These are phyloP conservation scores for Pharnaceum exiguum DNA, from an alignment of 148 eudicot genomes.

Conservation along the genomic window DNA sequence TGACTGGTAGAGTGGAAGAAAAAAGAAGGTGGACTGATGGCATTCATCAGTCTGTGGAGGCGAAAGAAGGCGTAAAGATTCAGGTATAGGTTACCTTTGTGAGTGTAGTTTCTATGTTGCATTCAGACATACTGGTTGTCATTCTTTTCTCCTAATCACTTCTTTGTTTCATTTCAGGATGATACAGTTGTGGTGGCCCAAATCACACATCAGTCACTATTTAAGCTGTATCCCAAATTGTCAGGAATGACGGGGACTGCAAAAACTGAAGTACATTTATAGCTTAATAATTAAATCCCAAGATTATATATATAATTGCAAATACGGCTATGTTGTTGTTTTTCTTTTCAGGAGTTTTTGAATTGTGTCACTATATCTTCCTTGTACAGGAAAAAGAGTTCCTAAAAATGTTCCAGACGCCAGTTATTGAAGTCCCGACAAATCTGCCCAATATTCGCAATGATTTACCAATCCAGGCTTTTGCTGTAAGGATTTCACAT, in stretches of 20 bases:
- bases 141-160: slow-evolving; percentile 7
- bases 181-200: slow-evolving; percentile 96
- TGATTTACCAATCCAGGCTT: slow-evolving; percentile 88
- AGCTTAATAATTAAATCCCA: too few species aligned
- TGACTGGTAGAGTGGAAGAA: slow-evolving; percentile 99
- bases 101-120: not conserved
- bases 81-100: slow-evolving; percentile 40
- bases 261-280: slow-evolving; percentile 99
- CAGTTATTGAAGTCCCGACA: slow-evolving; percentile 96
- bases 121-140: not conserved
- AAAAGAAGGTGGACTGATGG: slow-evolving; percentile 98
- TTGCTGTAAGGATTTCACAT: slow-evolving; percentile 58
- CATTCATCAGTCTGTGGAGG: slow-evolving; percentile 99
- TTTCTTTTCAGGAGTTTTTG: not conserved
- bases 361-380: slow-evolving; percentile 7
- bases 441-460: slow-evolving; percentile 87
- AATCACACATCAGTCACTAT: slow-evolving; percentile 93
- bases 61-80: slow-evolving; percentile 87
- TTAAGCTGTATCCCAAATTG: slow-evolving; percentile 92
- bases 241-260: slow-evolving; percentile 99
- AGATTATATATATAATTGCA: slow-evolving; percentile 14
- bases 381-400: slow-evolving; percentile 87
- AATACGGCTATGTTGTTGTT: not conserved
- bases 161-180: slow-evolving; percentile 46
- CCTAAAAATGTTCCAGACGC: slow-evolving; percentile 88